These are phyloP conservation scores for Trichomonascaceae sp. DNA, from an alignment of 1,139 yeast species.

Conservation along the genomic window DNA sequence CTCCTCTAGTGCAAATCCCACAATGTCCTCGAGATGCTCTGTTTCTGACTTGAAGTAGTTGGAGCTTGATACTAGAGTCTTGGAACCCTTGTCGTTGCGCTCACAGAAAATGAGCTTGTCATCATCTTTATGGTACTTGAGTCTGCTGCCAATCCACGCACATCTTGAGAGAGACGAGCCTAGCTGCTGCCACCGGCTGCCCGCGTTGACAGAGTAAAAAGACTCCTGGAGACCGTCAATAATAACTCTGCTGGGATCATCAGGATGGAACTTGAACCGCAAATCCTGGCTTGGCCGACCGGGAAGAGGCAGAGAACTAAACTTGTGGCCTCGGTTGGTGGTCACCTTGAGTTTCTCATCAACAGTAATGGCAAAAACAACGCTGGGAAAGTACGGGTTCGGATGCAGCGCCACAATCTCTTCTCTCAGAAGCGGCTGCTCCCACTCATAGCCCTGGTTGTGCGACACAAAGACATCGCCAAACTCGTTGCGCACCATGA, in stretches of 20 bases:
- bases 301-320: constrained; percentile 39
- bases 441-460: constrained; percentile 62
- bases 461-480: constrained; percentile 51
- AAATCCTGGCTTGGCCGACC: constrained; percentile 29
- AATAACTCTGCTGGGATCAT: constrained; percentile 44
- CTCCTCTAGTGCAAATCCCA: constrained; percentile 55
- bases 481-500: constrained; percentile 46
- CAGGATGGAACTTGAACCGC: constrained; percentile 44
- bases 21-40: constrained; percentile 36
- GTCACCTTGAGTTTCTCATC: constrained; percentile 40
- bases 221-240: constrained; percentile 57
- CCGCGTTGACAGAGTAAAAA: constrained; percentile 43
- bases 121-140: constrained; percentile 19
- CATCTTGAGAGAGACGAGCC: constrained; percentile 43
- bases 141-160: constrained; percentile 49
- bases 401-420: constrained; percentile 41
- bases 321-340: constrained; percentile 52
- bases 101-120: constrained; percentile 55
- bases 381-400: constrained; percentile 52
- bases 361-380: constrained; percentile 47
- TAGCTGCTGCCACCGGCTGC: constrained; percentile 40
- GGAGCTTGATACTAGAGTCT: constrained; percentile 38
- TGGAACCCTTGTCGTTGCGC: constrained; percentile 10
- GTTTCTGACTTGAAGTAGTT: constrained; percentile 37
- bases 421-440: constrained; percentile 34